Evolutionary conservation across 176 grass and related monocot species (phyloP).

Genomic region (Paspalum vaginatum): DNA sequence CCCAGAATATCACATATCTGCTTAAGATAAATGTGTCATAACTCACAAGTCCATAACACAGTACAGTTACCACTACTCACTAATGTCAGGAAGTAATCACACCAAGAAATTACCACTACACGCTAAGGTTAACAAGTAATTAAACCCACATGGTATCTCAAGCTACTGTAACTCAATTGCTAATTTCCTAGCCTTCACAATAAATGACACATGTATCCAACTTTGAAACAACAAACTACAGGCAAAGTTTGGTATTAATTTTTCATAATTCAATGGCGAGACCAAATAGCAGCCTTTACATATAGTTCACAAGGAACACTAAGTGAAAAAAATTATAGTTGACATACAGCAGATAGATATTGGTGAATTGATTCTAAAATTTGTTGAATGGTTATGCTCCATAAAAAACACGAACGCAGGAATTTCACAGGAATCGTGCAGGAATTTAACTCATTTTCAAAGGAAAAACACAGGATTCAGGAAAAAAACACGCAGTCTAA

Average conservation of each 20-base stretch:
- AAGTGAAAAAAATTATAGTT: neutral
- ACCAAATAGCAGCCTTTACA: neutral
- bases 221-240: neutral
- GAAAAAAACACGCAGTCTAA: too few relatives aligned
- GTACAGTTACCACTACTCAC: neutral
- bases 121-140: neutral
- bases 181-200: neutral
- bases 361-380: constrained; percentile 13
- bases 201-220: neutral
- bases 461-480: too few relatives aligned
- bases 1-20: constrained; percentile 93
- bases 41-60: constrained; percentile 26
- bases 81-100: neutral
- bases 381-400: neutral
- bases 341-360: neutral
- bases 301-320: neutral
- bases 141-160: constrained; percentile 1
- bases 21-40: constrained; percentile 31
- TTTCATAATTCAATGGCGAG: neutral
- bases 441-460: too few relatives aligned
- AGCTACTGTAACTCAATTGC: neutral
- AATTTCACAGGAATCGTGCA: too few relatives aligned
- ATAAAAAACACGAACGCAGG: neutral
- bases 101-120: neutral
- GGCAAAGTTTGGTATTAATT: constrained; percentile 1